These are phyloP conservation scores for Tylopilus subfusipes DNA, from an alignment of 768 basidiomycete species.

Conservation along the genomic window DNA sequence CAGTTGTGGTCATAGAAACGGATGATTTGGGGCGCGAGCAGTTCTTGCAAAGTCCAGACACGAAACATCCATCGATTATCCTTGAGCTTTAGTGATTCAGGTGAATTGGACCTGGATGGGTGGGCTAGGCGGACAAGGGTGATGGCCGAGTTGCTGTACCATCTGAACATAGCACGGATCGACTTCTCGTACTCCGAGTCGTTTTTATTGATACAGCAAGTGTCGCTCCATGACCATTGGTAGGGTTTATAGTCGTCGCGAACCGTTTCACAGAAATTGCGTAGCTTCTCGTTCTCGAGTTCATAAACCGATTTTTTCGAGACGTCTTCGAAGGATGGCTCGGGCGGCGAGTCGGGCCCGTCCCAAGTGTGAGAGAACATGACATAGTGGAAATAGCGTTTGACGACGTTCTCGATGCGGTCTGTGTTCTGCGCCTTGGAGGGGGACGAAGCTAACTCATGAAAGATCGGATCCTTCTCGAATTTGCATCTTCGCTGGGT, in stretches of 20 bases:
- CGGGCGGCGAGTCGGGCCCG: no score
- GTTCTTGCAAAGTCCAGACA: slow-evolving; percentile 6
- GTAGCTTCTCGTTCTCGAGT: slow-evolving; percentile 5
- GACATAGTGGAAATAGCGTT: slow-evolving; percentile 10
- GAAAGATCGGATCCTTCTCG: background rate
- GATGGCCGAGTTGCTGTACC: slow-evolving; percentile 11
- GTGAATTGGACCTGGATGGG: background rate
- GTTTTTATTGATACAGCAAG: background rate
- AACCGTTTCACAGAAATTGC: slow-evolving; percentile 6
- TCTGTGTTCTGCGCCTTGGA: no score
- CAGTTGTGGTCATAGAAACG: slow-evolving; percentile 11
- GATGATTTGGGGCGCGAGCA: background rate
- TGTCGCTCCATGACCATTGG: background rate
- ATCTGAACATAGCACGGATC: slow-evolving; percentile 13
- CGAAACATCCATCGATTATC: slow-evolving; percentile 17
- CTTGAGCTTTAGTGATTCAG: background rate
- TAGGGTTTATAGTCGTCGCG: background rate
- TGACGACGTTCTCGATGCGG: background rate
- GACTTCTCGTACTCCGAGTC: background rate
- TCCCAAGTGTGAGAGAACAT: slow-evolving; percentile 21
- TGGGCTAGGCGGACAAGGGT: slow-evolving; percentile 12
- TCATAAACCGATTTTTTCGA: background rate
- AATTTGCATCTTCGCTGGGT: background rate
- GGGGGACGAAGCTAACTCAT: background rate
- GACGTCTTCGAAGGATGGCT: slow-evolving; percentile 9